A percentile compares a stretch with the other conserved stretches of the same genome.
These are phyloP conservation scores for Coffea canephora DNA, from an alignment of 257 asterid genomes.

Conservation along the genomic window DNA sequence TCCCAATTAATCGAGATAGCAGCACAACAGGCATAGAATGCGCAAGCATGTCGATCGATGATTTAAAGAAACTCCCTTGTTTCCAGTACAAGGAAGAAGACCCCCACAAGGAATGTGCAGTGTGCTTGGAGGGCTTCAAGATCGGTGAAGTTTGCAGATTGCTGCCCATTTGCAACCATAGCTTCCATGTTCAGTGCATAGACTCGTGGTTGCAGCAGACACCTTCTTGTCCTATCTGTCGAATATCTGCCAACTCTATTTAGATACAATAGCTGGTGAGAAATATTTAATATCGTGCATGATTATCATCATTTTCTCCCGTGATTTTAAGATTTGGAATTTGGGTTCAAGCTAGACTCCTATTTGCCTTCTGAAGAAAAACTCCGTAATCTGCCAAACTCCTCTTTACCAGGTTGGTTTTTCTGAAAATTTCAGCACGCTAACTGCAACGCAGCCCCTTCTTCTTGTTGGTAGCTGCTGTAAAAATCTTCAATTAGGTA, in stretches of 20 bases:
- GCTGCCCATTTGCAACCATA: constrained; percentile 17
- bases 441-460: too few relatives aligned
- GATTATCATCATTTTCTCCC: too few relatives aligned
- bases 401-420: too few relatives aligned
- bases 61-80: constrained; percentile 10
- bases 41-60: not conserved
- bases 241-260: not conserved
- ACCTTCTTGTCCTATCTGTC: constrained; percentile 19
- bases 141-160: constrained; percentile 9
- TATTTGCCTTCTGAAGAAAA: too few relatives aligned
- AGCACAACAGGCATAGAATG: not conserved
- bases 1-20: not conserved
- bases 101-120: constrained; percentile 3
- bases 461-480: too few relatives aligned
- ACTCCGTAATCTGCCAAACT: too few relatives aligned
- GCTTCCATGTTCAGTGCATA: constrained; percentile 10
- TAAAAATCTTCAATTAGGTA: too few relatives aligned
- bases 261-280: not conserved
- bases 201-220: constrained; percentile 16
- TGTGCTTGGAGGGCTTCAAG: constrained; percentile 19
- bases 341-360: too few relatives aligned
- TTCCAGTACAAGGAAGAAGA: constrained; percentile 1
- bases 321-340: too few relatives aligned
- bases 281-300: not conserved
- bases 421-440: too few relatives aligned